Conservation (phyloP, 192 early-diverging fungal species). For the Coemansia sp. region DNA sequence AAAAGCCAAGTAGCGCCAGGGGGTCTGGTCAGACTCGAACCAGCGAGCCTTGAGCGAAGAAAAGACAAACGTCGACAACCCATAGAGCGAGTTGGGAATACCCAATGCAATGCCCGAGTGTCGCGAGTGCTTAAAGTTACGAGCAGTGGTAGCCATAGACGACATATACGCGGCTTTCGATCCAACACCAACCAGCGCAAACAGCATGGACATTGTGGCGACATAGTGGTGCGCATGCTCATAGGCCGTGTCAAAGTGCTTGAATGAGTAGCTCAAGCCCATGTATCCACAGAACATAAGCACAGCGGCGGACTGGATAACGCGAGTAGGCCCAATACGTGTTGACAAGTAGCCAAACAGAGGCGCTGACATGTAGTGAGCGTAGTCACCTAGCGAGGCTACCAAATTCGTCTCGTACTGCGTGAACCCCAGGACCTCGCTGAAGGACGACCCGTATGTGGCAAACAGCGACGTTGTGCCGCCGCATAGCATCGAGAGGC, state of each 20-base stretch:
- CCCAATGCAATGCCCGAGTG: conserved; percentile 64
- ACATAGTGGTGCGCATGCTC: conserved; percentile 32
- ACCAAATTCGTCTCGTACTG: conserved; percentile 66
- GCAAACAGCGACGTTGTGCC: conserved; percentile 73
- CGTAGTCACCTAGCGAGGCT: conserved; percentile 67
- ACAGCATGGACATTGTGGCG: conserved; percentile 54
- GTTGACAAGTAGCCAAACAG: conserved; percentile 59
- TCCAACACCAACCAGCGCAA: conserved; percentile 63
- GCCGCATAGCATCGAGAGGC: conserved; percentile 56
- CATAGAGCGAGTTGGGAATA: conserved; percentile 62
- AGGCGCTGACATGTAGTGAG: conserved; percentile 67
- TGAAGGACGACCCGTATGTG: conserved; percentile 61
- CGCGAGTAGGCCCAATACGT: conserved; percentile 42
- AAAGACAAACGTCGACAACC: conserved; percentile 65
- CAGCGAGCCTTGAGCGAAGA: conserved; percentile 60
- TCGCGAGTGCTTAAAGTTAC: conserved; percentile 58
- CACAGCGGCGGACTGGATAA: conserved; percentile 31
- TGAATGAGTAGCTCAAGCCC: conserved; percentile 43
- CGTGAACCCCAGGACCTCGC: conserved; percentile 58
- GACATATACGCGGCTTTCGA: conserved; percentile 66
- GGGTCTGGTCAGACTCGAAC: conserved; percentile 55
- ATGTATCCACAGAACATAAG: conserved; percentile 51
- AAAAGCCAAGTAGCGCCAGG: conserved; percentile 57
- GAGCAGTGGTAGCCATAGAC: conserved; percentile 62
- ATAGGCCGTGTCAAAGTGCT: conserved; percentile 7